Evolutionary conservation across 176 grass and related monocot species (phyloP).

Genomic region (Avena sativa): DNA sequence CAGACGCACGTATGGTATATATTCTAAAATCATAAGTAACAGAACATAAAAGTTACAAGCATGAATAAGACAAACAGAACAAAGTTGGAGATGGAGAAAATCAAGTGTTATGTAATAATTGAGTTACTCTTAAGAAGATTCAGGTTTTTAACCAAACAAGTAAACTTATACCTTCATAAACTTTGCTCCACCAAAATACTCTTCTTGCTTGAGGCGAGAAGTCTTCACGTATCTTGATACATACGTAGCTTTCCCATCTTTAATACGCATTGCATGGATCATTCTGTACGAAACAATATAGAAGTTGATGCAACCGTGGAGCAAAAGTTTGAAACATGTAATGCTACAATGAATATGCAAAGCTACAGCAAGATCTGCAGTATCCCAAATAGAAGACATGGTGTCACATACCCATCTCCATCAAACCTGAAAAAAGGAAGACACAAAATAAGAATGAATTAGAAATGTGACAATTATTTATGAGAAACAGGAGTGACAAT

Average conservation of each 20-base stretch:
- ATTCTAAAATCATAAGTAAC: background rate
- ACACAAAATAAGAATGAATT: background rate
- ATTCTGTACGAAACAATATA: conserved; percentile 61
- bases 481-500: background rate
- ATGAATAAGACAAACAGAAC: background rate
- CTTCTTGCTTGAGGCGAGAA: conserved; percentile 93
- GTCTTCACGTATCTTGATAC: conserved; percentile 94
- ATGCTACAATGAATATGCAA: background rate
- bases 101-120: background rate
- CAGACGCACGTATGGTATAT: background rate
- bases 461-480: background rate
- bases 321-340: background rate
- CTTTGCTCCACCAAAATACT: conserved; percentile 84
- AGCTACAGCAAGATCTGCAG: background rate
- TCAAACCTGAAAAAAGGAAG: conserved; percentile 82
- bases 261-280: conserved; percentile 94
- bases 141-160: background rate
- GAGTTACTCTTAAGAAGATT: background rate
- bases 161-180: conserved; percentile 82
- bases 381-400: conserved; percentile 27
- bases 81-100: background rate
- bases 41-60: background rate
- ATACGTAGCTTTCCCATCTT: conserved; percentile 96
- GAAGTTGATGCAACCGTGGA: background rate
- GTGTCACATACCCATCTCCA: conserved; percentile 81